These are phyloP conservation scores for Zasmidium citrigriseum DNA, from an alignment of 2,329 filamentous ascomycete genomes.

Conservation along the genomic window DNA sequence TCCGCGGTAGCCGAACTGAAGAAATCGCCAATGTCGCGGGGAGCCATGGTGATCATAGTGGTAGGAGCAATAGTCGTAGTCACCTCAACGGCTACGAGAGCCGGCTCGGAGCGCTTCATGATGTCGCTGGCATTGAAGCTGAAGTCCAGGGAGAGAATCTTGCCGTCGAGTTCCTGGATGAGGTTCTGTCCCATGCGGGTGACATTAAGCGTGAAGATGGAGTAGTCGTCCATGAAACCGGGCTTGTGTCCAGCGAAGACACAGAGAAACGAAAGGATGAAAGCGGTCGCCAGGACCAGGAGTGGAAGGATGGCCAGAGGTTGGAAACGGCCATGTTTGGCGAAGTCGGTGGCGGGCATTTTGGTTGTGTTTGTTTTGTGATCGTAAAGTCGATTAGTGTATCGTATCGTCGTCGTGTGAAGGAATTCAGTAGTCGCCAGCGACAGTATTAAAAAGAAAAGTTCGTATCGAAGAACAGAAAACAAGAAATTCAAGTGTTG, in stretches of 20 bases:
- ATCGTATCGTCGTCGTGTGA: background rate
- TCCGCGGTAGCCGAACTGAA: too few species aligned
- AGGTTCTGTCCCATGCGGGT: conserved; percentile 52
- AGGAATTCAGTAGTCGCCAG: background rate
- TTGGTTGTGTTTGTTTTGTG: background rate
- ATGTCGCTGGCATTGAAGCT: conserved; percentile 5
- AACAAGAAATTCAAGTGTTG: background rate
- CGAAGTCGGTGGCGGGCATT: background rate
- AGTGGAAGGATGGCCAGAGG: conserved; percentile 23
- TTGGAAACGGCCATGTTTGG: background rate
- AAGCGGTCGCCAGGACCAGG: conserved; percentile 52
- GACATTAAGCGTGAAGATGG: conserved; percentile 61
- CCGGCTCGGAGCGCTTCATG: background rate
- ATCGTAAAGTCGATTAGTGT: background rate
- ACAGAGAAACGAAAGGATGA: conserved; percentile 61
- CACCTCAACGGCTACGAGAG: background rate
- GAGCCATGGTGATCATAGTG: conserved; percentile 23
- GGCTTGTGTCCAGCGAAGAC: conserved; percentile 62
- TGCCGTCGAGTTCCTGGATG: conserved; percentile 31
- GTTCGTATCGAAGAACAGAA: background rate
- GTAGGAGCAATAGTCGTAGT: conserved; percentile 15
- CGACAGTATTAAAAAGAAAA: background rate
- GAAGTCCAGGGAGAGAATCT: conserved; percentile 26
- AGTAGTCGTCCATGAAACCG: conserved; percentile 57
- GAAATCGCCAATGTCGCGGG: conserved; percentile 28